A percentile compares a stretch with the other conserved stretches of the same genome.
Evolutionary conservation across 83 land plant genomes (phyloP).

Genomic region (Picea engelmannii): DNA sequence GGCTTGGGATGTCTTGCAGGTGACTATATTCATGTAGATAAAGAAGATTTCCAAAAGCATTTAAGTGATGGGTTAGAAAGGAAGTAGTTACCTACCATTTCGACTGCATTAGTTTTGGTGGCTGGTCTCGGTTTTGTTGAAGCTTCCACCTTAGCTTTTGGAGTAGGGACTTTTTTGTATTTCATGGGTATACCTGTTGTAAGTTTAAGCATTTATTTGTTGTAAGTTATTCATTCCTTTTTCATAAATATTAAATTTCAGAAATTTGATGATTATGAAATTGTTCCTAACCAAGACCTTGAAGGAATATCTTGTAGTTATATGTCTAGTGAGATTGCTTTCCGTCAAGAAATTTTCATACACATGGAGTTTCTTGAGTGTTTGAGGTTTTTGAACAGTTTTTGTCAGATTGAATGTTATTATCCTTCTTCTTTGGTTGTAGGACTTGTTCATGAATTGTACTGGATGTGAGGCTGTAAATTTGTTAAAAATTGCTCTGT

Average conservation of each 20-base stretch:
- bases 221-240: neutral
- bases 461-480: neutral
- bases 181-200: conserved; percentile 76
- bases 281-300: neutral
- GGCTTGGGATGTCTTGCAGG: neutral
- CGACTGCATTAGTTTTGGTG: conserved; percentile 84
- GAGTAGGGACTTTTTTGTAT: conserved; percentile 72
- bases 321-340: neutral
- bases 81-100: conserved; percentile 68
- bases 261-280: neutral
- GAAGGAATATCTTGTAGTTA: too few relatives aligned
- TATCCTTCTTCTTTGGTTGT: neutral
- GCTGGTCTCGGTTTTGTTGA: conserved; percentile 74
- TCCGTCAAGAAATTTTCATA: neutral
- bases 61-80: conserved; percentile 20
- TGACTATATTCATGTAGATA: neutral
- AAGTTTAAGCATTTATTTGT: too few relatives aligned
- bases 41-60: neutral
- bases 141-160: conserved; percentile 67
- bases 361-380: neutral
- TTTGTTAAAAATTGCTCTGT: neutral
- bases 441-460: neutral
- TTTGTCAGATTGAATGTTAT: neutral
- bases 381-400: neutral
- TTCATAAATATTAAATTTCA: too few relatives aligned